Percentiles rank a stretch among this genome's conserved stretches.
Conservation (phyloP, 164 flowering plant genomes). For the Vitis rupestris region DNA sequence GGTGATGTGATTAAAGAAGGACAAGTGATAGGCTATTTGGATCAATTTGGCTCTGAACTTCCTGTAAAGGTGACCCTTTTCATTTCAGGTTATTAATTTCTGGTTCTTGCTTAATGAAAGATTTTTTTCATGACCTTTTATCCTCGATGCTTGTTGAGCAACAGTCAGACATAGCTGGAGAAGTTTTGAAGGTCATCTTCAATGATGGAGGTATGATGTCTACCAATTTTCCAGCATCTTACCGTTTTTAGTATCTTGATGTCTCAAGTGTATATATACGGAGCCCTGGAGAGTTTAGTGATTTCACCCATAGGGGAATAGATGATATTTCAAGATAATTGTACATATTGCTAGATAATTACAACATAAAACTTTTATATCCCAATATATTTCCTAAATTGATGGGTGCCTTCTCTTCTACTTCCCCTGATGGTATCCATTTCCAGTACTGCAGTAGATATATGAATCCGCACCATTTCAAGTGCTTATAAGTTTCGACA, state of each 20-base stretch:
- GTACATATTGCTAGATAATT: no score
- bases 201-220: conserved; percentile 71
- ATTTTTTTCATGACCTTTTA: neutral
- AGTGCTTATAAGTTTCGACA: no score
- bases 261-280: neutral
- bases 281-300: no score
- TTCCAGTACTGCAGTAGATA: no score
- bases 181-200: conserved; percentile 69
- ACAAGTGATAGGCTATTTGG: conserved; percentile 82
- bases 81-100: neutral
- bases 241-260: neutral
- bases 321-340: no score
- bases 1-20: conserved; percentile 86
- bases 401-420: no score
- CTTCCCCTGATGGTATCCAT: no score
- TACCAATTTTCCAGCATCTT: neutral
- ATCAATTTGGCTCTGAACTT: conserved; percentile 78
- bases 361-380: no score
- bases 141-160: conserved; percentile 28
- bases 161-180: conserved; percentile 92
- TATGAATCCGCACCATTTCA: no score
- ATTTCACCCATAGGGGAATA: no score
- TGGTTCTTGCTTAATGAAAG: neutral
- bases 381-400: no score
- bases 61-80: conserved; percentile 64